phyloP scores from a whole-genome alignment of 352 stramenopile genomes.

The Halophytophthora batemanensis region DNA sequence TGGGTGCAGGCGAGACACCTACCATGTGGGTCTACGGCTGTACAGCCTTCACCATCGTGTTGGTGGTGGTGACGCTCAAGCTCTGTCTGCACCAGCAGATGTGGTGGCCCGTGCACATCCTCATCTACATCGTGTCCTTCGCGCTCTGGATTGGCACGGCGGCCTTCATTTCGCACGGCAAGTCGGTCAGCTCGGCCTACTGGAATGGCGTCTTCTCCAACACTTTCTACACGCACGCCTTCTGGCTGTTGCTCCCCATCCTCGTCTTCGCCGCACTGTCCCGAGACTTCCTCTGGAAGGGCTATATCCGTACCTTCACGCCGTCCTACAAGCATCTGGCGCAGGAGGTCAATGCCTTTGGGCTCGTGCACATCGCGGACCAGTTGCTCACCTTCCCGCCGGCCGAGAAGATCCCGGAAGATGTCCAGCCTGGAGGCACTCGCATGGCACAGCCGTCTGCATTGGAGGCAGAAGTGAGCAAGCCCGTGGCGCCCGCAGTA shows the following conservation, averaged over 20 bases:
- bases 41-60: slow-evolving; percentile 91
- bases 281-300: slow-evolving; percentile 82
- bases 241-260: slow-evolving; percentile 79
- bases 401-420: slow-evolving; percentile 64
- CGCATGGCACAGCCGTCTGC: slow-evolving; percentile 15
- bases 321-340: slow-evolving; percentile 86
- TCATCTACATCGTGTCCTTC: slow-evolving; percentile 65
- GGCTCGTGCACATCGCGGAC: slow-evolving; percentile 54
- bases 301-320: slow-evolving; percentile 74
- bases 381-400: slow-evolving; percentile 78
- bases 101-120: slow-evolving; percentile 75
- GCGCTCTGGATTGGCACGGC: slow-evolving; percentile 73
- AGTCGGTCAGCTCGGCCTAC: slow-evolving; percentile 73
- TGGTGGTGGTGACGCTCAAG: slow-evolving; percentile 96
- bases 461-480: slow-evolving; percentile 25
- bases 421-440: slow-evolving; percentile 26
- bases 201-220: slow-evolving; percentile 83
- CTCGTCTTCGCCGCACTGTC: slow-evolving; percentile 66
- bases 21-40: slow-evolving; percentile 94
- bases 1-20: slow-evolving; percentile 80
- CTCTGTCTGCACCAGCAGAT: slow-evolving; percentile 85
- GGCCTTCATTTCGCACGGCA: slow-evolving; percentile 65
- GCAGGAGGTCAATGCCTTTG: slow-evolving; percentile 76
- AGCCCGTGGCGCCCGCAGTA: slow-evolving; percentile 28
- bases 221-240: slow-evolving; percentile 60